Conservation (phyloP, 2,329 filamentous ascomycete genomes). For the Eutypa lata region DNA sequence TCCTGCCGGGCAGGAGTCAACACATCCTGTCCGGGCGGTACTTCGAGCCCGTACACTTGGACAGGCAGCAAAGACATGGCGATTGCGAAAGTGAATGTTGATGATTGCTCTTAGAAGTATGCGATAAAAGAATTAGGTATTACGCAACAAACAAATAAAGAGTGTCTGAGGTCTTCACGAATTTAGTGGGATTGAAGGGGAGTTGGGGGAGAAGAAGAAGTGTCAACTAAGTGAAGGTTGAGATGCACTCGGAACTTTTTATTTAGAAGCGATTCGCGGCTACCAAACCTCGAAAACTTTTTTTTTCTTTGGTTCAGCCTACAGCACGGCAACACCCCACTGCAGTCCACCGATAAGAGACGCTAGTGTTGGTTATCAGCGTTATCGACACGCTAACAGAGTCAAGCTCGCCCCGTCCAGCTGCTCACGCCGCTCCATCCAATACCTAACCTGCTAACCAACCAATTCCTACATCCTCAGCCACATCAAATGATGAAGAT, state of each 20-base stretch:
- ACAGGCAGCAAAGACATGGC: slow-evolving; percentile 61
- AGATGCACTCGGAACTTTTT: background rate
- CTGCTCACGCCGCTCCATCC: background rate
- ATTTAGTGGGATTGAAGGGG: background rate
- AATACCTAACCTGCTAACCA: too few relatives aligned
- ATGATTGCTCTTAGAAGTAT: background rate
- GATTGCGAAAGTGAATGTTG: slow-evolving; percentile 5
- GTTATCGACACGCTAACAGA: background rate
- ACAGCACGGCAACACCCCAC: background rate
- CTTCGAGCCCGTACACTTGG: slow-evolving; percentile 87
- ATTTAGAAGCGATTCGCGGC: background rate
- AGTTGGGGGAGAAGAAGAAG: background rate
- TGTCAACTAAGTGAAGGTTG: background rate
- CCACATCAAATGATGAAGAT: too few relatives aligned
- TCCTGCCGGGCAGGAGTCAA: slow-evolving; percentile 76
- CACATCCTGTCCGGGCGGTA: slow-evolving; percentile 74
- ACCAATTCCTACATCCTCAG: too few relatives aligned
- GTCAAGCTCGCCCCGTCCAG: background rate
- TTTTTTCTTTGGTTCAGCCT: background rate
- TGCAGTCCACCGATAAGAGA: background rate
- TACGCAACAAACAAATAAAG: too few relatives aligned
- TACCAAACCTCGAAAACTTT: slow-evolving; percentile 1
- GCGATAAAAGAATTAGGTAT: background rate
- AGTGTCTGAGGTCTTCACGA: too few relatives aligned
- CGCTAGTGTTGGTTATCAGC: background rate